Percentiles rank a stretch among this genome's conserved stretches.
phyloP scores from a whole-genome alignment of 2,329 filamentous ascomycete genomes.

The Claviceps purpurea region DNA sequence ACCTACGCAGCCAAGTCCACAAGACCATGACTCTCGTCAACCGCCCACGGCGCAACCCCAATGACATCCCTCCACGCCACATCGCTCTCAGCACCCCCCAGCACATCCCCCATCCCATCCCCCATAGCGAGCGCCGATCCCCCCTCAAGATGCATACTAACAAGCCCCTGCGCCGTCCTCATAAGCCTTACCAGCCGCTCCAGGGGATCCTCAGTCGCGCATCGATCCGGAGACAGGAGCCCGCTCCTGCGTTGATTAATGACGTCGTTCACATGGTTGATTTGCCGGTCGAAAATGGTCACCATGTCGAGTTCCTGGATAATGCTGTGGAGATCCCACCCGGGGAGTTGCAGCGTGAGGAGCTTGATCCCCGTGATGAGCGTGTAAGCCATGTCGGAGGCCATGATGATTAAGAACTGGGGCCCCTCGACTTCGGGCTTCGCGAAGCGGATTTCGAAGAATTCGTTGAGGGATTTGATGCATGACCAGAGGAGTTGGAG shows the following conservation, averaged over 20 bases:
- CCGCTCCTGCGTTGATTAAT: conserved; percentile 17
- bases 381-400: conserved; percentile 33
- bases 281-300: conserved; percentile 14
- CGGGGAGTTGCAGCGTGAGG: conserved; percentile 29
- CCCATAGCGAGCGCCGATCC: conserved; percentile 12
- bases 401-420: conserved; percentile 28
- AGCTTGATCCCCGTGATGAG: conserved; percentile 34
- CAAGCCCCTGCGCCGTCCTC: conserved; percentile 16
- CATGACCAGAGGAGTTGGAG: conserved; percentile 34
- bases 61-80: conserved; percentile 10
- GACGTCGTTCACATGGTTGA: conserved; percentile 17
- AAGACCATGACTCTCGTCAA: conserved; percentile 1
- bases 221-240: conserved; percentile 8
- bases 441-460: conserved; percentile 24
- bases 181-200: conserved; percentile 19
- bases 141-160: conserved; percentile 16
- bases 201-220: conserved; percentile 17
- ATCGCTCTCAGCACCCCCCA: not conserved
- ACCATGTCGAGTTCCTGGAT: conserved; percentile 18
- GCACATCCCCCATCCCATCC: conserved; percentile 5
- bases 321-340: conserved; percentile 29
- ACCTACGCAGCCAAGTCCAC: conserved; percentile 2
- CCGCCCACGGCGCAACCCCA: conserved; percentile 6
- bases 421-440: conserved; percentile 21
- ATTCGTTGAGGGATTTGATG: conserved; percentile 24